These are phyloP conservation scores for Cadophora sp. DNA, from an alignment of 2,329 filamentous ascomycete genomes.

Conservation along the genomic window DNA sequence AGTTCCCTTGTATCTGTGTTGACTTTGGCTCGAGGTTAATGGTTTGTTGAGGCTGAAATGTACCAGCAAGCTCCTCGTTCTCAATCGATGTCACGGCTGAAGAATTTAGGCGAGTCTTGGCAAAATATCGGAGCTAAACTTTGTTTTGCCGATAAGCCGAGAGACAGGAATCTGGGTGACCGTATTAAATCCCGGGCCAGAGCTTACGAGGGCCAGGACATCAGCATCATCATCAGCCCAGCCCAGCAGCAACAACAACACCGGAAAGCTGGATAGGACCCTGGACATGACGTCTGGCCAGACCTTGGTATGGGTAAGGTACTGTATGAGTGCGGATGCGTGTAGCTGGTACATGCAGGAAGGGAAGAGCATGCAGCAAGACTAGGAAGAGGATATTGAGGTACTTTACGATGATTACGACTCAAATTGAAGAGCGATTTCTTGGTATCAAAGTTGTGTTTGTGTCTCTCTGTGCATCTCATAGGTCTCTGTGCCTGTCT, in stretches of 20 bases:
- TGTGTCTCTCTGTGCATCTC: no score
- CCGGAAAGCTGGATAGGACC: not conserved
- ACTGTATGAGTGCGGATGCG: not conserved
- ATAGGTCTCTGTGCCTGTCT: no score
- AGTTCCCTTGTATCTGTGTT: not conserved
- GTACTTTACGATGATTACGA: not conserved
- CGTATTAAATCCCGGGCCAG: not conserved
- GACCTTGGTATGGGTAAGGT: not conserved
- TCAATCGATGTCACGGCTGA: conserved; percentile 4
- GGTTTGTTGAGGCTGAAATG: conserved; percentile 12
- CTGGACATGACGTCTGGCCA: not conserved
- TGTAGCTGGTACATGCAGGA: conserved; percentile 7
- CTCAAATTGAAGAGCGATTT: not conserved
- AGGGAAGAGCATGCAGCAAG: not conserved
- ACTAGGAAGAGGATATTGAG: not conserved
- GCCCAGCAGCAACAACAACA: not conserved
- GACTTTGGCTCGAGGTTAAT: conserved; percentile 2
- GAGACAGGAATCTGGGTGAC: not conserved
- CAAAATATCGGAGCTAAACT: conserved; percentile 17
- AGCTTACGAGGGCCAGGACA: not conserved
- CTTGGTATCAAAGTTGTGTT: not conserved
- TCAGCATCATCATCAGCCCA: conserved; percentile 2
- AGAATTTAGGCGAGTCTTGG: conserved; percentile 21
- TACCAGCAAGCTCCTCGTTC: not conserved
- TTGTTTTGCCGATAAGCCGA: conserved; percentile 22